A percentile compares a stretch with the other conserved stretches of the same genome.
Conservation (phyloP, 495 filamentous ascomycete species). For the Hypoxylon lenormandii region DNA sequence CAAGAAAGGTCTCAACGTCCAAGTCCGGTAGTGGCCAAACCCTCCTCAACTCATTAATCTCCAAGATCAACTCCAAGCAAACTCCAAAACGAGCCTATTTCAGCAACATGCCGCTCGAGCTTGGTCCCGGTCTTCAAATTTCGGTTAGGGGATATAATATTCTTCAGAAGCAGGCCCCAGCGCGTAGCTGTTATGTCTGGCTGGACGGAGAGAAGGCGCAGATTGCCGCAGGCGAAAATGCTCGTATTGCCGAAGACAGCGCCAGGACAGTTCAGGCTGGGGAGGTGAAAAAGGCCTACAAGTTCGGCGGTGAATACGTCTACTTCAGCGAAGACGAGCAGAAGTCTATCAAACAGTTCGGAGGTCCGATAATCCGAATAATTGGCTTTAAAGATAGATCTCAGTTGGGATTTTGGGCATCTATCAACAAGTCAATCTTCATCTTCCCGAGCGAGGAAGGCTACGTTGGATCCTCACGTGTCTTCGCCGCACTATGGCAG, state of each 20-base stretch:
- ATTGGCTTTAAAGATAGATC: constrained; percentile 91
- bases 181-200: constrained; percentile 85
- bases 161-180: constrained; percentile 82
- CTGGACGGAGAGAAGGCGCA: constrained; percentile 83
- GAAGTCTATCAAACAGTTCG: constrained; percentile 77
- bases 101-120: constrained; percentile 82
- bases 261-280: constrained; percentile 78
- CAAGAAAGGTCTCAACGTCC: constrained; percentile 58
- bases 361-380: constrained; percentile 83
- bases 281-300: constrained; percentile 92
- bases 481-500: constrained; percentile 90
- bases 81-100: constrained; percentile 89
- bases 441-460: constrained; percentile 94
- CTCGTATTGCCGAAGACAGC: constrained; percentile 78
- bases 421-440: constrained; percentile 84
- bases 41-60: constrained; percentile 82
- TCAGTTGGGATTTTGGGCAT: constrained; percentile 84
- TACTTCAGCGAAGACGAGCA: constrained; percentile 86
- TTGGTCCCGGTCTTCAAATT: constrained; percentile 85
- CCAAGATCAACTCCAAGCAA: constrained; percentile 90
- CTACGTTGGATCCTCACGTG: constrained; percentile 88
- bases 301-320: constrained; percentile 91
- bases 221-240: constrained; percentile 78
- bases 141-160: constrained; percentile 93
- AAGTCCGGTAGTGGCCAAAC: constrained; percentile 78